Conservation (phyloP, 2,329 filamentous ascomycete species). For the Xylaria sp. region DNA sequence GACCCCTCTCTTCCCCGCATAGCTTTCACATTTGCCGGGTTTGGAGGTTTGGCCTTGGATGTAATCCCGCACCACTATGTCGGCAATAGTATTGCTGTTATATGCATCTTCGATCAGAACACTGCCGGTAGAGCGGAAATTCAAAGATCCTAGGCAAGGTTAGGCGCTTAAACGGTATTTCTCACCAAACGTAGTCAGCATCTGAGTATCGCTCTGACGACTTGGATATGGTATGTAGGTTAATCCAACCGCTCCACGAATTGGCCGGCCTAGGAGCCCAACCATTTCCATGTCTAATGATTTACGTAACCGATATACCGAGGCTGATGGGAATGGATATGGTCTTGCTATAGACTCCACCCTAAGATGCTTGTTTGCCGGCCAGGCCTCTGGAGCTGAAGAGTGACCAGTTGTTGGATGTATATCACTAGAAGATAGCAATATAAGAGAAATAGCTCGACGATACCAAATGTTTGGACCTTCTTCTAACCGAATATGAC, state of each 20-base stretch:
- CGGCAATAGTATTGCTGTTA: slow-evolving; percentile 21
- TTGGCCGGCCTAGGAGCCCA: background rate
- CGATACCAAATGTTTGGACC: background rate
- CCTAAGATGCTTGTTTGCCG: background rate
- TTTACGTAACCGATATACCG: background rate
- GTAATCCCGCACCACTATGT: slow-evolving; percentile 20
- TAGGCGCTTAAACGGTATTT: background rate
- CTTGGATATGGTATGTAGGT: background rate
- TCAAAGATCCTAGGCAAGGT: background rate
- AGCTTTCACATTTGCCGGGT: slow-evolving; percentile 23
- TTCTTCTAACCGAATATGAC: background rate
- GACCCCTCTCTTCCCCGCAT: slow-evolving; percentile 30
- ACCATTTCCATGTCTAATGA: background rate
- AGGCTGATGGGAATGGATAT: background rate
- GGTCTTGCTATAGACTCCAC: background rate
- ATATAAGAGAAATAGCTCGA: background rate
- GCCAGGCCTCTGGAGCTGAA: background rate
- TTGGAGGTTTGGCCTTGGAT: slow-evolving; percentile 25
- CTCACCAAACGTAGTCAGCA: background rate
- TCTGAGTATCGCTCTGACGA: background rate
- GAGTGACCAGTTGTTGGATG: background rate
- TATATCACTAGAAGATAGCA: background rate
- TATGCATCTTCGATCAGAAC: background rate
- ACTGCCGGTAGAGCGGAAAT: background rate
- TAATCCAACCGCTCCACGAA: background rate